Percentiles rank a stretch among this genome's conserved stretches.
These are phyloP conservation scores for Aspergillus japonicus DNA, from an alignment of 2,329 filamentous ascomycete species.

Conservation along the genomic window DNA sequence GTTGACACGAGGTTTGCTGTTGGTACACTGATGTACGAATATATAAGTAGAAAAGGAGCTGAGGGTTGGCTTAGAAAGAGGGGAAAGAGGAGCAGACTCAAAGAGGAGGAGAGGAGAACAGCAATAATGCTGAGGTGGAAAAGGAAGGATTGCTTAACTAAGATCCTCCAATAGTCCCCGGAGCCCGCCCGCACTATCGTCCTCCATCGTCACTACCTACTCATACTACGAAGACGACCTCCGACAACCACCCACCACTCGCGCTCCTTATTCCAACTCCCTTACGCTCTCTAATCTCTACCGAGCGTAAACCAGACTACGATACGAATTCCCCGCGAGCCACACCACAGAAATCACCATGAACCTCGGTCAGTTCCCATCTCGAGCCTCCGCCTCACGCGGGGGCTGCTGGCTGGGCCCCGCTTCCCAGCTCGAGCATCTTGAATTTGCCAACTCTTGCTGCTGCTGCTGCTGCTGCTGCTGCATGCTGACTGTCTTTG, in stretches of 20 bases:
- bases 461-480: background rate
- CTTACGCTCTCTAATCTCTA: background rate
- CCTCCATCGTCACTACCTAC: background rate
- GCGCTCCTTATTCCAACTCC: background rate
- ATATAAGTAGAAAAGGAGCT: background rate
- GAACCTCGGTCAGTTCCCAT: background rate
- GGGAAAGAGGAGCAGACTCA: background rate
- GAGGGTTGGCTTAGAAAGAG: background rate
- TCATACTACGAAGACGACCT: background rate
- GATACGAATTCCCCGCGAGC: slow-evolving; percentile 16
- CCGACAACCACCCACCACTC: background rate
- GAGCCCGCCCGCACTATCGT: background rate
- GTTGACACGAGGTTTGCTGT: background rate
- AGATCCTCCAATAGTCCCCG: slow-evolving; percentile 2
- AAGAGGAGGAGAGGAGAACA: background rate
- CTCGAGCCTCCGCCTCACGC: slow-evolving; percentile 1
- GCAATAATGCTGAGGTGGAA: slow-evolving; percentile 3
- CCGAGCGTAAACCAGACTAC: slow-evolving; percentile 11
- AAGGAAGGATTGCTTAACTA: slow-evolving; percentile 15
- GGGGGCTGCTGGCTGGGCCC: background rate
- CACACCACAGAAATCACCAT: background rate
- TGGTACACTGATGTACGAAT: background rate
- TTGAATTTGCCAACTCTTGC: background rate
- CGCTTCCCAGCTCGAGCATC: background rate
- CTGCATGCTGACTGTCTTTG: background rate